Conservation (phyloP, 768 basidiomycete genomes). For the Tricholoma sp. region DNA sequence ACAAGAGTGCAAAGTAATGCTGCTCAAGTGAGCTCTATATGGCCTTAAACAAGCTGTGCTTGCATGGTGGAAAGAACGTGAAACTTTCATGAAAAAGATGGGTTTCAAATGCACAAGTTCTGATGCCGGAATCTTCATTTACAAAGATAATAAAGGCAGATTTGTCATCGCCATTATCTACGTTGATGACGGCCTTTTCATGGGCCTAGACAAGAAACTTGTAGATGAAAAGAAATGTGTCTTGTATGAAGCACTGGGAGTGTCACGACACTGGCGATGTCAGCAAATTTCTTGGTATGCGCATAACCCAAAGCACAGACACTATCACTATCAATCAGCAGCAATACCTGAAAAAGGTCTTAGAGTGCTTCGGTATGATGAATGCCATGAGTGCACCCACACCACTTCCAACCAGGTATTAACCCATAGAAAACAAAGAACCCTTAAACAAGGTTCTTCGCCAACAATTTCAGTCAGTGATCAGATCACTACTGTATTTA, state of each 20-base stretch:
- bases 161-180: not conserved
- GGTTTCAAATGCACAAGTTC: not conserved
- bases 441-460: not conserved
- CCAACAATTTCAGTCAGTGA: conserved; percentile 5
- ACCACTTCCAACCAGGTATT: conserved; percentile 3
- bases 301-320: no score
- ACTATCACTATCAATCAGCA: conserved; percentile 16
- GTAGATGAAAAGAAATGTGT: not conserved
- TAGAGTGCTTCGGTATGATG: conserved; percentile 5
- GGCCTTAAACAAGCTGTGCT: conserved; percentile 13
- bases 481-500: conserved; percentile 19
- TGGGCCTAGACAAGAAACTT: not conserved
- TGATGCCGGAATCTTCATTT: not conserved
- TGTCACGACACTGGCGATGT: not conserved
- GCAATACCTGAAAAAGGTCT: conserved; percentile 7
- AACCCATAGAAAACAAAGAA: not conserved
- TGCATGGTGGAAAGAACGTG: conserved; percentile 10
- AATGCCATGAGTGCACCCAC: conserved; percentile 5
- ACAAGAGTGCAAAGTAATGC: conserved; percentile 3
- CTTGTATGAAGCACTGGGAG: not conserved
- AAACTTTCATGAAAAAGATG: not conserved
- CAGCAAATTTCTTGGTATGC: not conserved
- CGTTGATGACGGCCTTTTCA: not conserved
- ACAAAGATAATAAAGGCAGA: not conserved
- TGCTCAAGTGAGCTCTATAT: conserved; percentile 8